phyloP scores from a whole-genome alignment of 2,329 filamentous ascomycete genomes.

The Trichoderma asperellum region DNA sequence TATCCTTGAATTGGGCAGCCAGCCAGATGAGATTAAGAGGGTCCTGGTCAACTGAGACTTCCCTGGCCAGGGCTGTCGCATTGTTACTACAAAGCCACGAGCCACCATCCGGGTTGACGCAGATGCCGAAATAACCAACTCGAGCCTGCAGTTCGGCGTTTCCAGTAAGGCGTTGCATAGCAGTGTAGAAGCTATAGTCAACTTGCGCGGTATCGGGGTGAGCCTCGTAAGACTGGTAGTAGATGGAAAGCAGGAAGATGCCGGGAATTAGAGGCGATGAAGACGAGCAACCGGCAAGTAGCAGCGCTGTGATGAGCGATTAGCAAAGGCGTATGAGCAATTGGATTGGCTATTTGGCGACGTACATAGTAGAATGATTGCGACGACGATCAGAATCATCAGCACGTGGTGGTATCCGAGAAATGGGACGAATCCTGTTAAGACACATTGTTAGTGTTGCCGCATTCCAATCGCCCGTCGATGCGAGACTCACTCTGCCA shows the following conservation, averaged over 20 bases:
- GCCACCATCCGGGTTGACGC: constrained; percentile 87
- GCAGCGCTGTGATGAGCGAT: constrained; percentile 64
- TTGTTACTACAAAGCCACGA: constrained; percentile 97
- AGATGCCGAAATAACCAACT: constrained; percentile 98
- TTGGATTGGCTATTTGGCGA: constrained; percentile 34
- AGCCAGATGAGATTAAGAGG: constrained; percentile 97
- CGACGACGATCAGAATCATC: constrained; percentile 93
- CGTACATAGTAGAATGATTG: constrained; percentile 94
- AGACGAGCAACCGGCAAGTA: constrained; percentile 94
- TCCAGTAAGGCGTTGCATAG: constrained; percentile 89
- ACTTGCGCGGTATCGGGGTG: constrained; percentile 85
- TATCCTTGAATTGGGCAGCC: constrained; percentile 95
- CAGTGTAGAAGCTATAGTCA: constrained; percentile 81
- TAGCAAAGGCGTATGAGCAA: constrained; percentile 24
- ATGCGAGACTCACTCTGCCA: constrained; percentile 52
- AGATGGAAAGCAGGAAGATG: constrained; percentile 98
- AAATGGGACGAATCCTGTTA: constrained; percentile 66
- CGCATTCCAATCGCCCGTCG: constrained; percentile 32
- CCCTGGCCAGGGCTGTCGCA: constrained; percentile 86
- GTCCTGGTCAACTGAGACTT: constrained; percentile 89
- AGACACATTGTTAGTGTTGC: constrained; percentile 18
- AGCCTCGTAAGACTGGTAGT: constrained; percentile 87
- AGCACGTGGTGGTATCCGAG: constrained; percentile 82
- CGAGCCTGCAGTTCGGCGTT: constrained; percentile 82
- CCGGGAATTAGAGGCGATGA: constrained; percentile 92